Evolutionary conservation across 495 filamentous ascomycete species (phyloP).

Genomic region (Penicillium bialowiezense): DNA sequence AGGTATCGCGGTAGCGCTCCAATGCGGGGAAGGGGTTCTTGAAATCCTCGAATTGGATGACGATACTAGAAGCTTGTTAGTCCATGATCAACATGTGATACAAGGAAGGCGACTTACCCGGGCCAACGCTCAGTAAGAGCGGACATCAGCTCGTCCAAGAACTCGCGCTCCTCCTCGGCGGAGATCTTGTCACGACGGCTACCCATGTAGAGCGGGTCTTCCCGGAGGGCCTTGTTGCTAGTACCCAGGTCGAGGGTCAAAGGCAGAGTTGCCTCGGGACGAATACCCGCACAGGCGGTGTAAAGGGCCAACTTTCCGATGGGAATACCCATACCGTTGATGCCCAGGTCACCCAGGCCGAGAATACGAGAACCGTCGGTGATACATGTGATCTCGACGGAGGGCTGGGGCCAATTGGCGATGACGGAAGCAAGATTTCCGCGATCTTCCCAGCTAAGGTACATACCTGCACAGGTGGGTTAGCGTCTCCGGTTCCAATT

Average conservation of each 20-base stretch:
- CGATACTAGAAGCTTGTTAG: too few species aligned
- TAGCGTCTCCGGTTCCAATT: slow-evolving; percentile 29
- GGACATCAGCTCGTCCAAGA: slow-evolving; percentile 96
- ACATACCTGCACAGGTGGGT: slow-evolving; percentile 55
- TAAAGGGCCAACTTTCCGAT: slow-evolving; percentile 94
- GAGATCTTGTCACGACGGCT: slow-evolving; percentile 77
- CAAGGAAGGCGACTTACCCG: too few species aligned
- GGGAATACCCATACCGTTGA: slow-evolving; percentile 97
- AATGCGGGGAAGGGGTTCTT: slow-evolving; percentile 97
- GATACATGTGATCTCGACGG: slow-evolving; percentile 93
- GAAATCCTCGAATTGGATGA: slow-evolving; percentile 98
- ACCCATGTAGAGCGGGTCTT: slow-evolving; percentile 93
- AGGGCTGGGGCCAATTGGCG: slow-evolving; percentile 80
- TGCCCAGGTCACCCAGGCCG: slow-evolving; percentile 90
- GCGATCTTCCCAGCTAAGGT: slow-evolving; percentile 86
- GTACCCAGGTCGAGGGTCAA: slow-evolving; percentile 91
- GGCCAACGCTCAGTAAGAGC: slow-evolving; percentile 86
- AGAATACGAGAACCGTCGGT: slow-evolving; percentile 97
- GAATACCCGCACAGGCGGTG: slow-evolving; percentile 93
- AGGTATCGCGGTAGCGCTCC: slow-evolving; percentile 78
- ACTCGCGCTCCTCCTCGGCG: slow-evolving; percentile 80
- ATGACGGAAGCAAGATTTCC: slow-evolving; percentile 81
- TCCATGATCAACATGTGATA: too few species aligned
- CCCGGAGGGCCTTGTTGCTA: slow-evolving; percentile 80
- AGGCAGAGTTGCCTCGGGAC: slow-evolving; percentile 86